Evolutionary conservation across 2,329 filamentous ascomycete genomes (phyloP), one percentile per base, ranked within the genome.

Genomic region (Exophiala calicioides): DNA sequence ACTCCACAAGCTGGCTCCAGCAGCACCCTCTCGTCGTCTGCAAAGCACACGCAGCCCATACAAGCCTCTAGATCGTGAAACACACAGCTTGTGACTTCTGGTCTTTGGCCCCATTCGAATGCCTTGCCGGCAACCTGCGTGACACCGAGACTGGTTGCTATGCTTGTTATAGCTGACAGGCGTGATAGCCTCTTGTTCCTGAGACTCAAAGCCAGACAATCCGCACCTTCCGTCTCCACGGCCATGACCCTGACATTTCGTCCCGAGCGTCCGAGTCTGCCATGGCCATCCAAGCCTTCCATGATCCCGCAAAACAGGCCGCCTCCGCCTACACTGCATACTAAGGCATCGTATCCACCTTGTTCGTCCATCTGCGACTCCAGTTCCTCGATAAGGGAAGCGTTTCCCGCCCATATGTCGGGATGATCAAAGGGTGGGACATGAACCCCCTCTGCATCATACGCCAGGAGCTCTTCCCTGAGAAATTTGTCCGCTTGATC

Each of bases 1-100:
- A 91, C 89, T 1, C 90, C 90, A 64, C 91, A 95, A 0, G 89
- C 83, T 24, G 85, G 73, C 71, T 97, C 90, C 3, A 95, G 88
- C 46, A 95, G 72, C 45, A 91, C 70, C 18, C 85, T 73, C 58
- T 90, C 87, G 50, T 94, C 89, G 56, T 95, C 86, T 6, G 87
- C 84, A 52, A 96, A 83, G 19, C 80, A 74, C 59, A 85, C 82
- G 42, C 84, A 86, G 3, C 83, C 89, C 68, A 84, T 79, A 13
- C 87, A 88, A 0, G 91, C 90, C 60, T 93, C 87, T 3, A 81
- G 82, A 59, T 93, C 88, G 2, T 74, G 76, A 6, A 91, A 72
- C 0, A 88, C 84, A 2, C 79, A 68, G 53, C 76, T 82, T 23
- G 74, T 72, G 16, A 85, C 77, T 34, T 73, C 71, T 19, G 71